Base-by-base conservation (phyloP, 2,329 filamentous ascomycete genomes). In the Fusarium sp. region DNA sequence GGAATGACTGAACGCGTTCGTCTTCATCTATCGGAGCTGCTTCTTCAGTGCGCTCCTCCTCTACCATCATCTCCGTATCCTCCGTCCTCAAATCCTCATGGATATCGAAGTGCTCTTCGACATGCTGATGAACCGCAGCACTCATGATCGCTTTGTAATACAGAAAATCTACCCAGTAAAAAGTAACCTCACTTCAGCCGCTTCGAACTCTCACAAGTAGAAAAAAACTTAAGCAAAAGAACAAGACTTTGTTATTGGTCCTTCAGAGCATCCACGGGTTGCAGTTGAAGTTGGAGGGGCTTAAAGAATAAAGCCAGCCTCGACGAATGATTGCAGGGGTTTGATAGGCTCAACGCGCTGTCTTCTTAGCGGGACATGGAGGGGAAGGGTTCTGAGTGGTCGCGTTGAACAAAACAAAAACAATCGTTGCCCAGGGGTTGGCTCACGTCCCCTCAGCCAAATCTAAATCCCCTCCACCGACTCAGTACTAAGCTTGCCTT, bases 51-150 rank as follows among this genome's bases (percentile, higher is more conserved):
- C 73, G 68, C 34, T 83, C 81, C 30, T 82, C 82, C n/a, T 86
- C 85, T 13, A 81, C 81, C 80, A 87, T 85, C 83, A 88, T 83
- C 72, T 87, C 84, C 3, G 86, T 86, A 56, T 88, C 86, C 71
- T 86, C 86, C 12, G 86, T 87, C 22, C 83, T 83, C 3, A 79
- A 82, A 82, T 88, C 87, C 69, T 88, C 84, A 77, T 88, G 86
- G 62, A 88, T 87, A 30, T 83, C 81, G 70, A 88, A 87, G 20
- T 81, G 76, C 28, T 85, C 82, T 34, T 81, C 81, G 28, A 75
- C 65, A 77, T 81, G 76, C 59, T 75, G 77, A 41, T 75, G 76
- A 44, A 62, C 60, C 24, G 68, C 69, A 10, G 75, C 62, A 42
- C 77, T 70, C 79, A 80, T 79, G 59, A 56, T 62, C 42, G 60